Conservation (phyloP, 495 filamentous ascomycete species). For the Penicillium paxilli region DNA sequence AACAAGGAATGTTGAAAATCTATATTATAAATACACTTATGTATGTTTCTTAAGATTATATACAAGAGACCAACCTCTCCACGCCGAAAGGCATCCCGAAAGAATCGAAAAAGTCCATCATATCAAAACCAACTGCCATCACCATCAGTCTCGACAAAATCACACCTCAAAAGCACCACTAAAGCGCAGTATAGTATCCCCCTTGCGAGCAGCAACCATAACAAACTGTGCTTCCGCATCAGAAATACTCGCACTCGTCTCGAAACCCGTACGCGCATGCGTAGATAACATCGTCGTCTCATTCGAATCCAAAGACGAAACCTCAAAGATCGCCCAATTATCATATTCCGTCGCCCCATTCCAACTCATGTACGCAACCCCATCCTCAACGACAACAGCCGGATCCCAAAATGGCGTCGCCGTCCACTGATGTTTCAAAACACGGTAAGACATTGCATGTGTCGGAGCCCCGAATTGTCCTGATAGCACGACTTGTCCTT, state of each 20-base stretch:
- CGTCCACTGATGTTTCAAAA: constrained; percentile 14
- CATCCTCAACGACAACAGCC: constrained; percentile 7
- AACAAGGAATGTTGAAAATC: too few relatives aligned
- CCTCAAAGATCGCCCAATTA: constrained; percentile 34
- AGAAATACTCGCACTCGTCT: constrained; percentile 17
- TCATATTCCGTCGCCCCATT: constrained; percentile 39
- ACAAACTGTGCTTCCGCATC: constrained; percentile 16
- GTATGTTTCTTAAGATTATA: too few relatives aligned
- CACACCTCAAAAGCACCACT: constrained; percentile 12
- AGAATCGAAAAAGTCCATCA: not conserved
- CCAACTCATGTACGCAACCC: constrained; percentile 31
- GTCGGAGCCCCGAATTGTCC: constrained; percentile 10
- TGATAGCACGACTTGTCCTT: constrained; percentile 11
- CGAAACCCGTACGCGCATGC: constrained; percentile 28
- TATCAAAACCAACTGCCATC: not conserved
- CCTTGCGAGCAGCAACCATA: constrained; percentile 32
- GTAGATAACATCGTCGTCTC: constrained; percentile 15
- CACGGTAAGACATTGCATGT: constrained; percentile 15
- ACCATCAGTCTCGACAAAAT: not conserved
- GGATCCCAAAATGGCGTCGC: constrained; percentile 18
- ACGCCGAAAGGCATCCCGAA: not conserved
- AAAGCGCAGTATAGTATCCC: constrained; percentile 20
- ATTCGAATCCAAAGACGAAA: constrained; percentile 18
- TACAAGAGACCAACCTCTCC: too few relatives aligned
- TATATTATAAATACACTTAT: too few relatives aligned